Evolutionary conservation across 2,329 filamentous ascomycete genomes (phyloP).

Genomic region (Aphanoascus verrucosus): DNA sequence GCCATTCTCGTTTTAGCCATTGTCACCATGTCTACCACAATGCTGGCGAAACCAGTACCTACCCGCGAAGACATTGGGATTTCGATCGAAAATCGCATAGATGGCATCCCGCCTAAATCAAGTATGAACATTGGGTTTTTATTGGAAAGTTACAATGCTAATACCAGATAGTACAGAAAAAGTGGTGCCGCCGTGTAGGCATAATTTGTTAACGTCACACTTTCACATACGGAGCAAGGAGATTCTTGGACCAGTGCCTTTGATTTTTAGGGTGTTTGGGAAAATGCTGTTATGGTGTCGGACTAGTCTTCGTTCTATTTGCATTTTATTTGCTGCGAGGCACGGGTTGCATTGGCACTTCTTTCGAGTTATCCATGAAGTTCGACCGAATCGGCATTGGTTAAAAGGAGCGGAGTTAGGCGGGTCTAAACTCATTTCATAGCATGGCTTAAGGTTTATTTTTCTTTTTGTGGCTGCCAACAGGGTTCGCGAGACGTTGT

Average conservation of each 20-base stretch:
- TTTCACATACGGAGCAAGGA: neutral
- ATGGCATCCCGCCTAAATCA: neutral
- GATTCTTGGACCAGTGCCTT: neutral
- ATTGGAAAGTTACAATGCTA: conserved; percentile 22
- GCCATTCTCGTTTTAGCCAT: conserved; percentile 34
- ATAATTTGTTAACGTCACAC: conserved; percentile 29
- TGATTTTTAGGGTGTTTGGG: neutral
- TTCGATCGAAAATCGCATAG: conserved; percentile 2
- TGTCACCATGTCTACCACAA: conserved; percentile 30
- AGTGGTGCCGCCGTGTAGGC: conserved; percentile 27
- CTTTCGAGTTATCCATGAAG: too few relatives aligned
- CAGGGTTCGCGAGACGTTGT: too few relatives aligned
- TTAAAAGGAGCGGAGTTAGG: too few relatives aligned
- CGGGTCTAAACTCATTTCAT: too few relatives aligned
- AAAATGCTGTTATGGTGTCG: neutral
- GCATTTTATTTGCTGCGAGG: too few relatives aligned
- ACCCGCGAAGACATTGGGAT: neutral
- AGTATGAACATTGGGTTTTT: conserved; percentile 10
- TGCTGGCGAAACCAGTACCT: conserved; percentile 20
- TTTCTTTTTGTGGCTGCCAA: too few relatives aligned
- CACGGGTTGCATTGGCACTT: too few relatives aligned
- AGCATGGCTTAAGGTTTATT: too few relatives aligned
- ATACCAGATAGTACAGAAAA: conserved; percentile 21
- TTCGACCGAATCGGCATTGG: too few relatives aligned
- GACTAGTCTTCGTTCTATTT: too few relatives aligned